These are phyloP conservation scores for Wickerhamiella bombiphila DNA, from an alignment of 805 yeast genomes.

Conservation along the genomic window DNA sequence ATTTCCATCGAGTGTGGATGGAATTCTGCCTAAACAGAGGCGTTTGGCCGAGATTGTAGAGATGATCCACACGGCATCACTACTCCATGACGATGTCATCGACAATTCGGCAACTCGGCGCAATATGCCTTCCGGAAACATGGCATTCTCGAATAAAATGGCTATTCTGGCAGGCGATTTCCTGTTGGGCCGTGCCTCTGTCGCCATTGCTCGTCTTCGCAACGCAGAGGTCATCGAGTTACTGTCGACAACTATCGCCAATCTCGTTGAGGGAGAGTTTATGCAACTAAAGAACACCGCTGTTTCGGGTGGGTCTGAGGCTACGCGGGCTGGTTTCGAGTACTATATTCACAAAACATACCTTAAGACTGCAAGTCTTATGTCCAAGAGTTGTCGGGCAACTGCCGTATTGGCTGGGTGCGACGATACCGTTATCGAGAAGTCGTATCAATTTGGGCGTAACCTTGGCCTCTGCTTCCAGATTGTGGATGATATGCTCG, in stretches of 20 bases:
- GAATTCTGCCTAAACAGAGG: slow-evolving; percentile 87
- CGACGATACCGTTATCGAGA: slow-evolving; percentile 56
- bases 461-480: slow-evolving; percentile 92
- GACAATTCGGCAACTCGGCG: slow-evolving; percentile 77
- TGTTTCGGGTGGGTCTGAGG: slow-evolving; percentile 34
- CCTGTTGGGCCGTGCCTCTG: slow-evolving; percentile 88
- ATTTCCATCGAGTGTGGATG: slow-evolving; percentile 50
- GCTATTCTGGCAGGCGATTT: slow-evolving; percentile 96
- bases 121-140: slow-evolving; percentile 81
- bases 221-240: slow-evolving; percentile 97
- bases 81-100: slow-evolving; percentile 93
- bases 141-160: slow-evolving; percentile 93
- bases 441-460: slow-evolving; percentile 81
- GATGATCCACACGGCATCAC: slow-evolving; percentile 94
- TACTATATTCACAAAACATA: slow-evolving; percentile 92
- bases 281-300: slow-evolving; percentile 96
- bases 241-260: slow-evolving; percentile 90
- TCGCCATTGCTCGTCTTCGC: slow-evolving; percentile 79
- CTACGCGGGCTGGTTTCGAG: slow-evolving; percentile 59
- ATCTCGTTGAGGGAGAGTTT: slow-evolving; percentile 94
- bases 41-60: slow-evolving; percentile 94
- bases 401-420: slow-evolving; percentile 89
- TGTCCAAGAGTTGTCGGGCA: slow-evolving; percentile 86
- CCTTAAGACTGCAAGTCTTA: slow-evolving; percentile 83
- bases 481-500: slow-evolving; percentile 89